Percentiles rank a stretch among this genome's conserved stretches.
phyloP scores from a whole-genome alignment of 257 asterid species.

The Oldenlandia corymbosa region DNA sequence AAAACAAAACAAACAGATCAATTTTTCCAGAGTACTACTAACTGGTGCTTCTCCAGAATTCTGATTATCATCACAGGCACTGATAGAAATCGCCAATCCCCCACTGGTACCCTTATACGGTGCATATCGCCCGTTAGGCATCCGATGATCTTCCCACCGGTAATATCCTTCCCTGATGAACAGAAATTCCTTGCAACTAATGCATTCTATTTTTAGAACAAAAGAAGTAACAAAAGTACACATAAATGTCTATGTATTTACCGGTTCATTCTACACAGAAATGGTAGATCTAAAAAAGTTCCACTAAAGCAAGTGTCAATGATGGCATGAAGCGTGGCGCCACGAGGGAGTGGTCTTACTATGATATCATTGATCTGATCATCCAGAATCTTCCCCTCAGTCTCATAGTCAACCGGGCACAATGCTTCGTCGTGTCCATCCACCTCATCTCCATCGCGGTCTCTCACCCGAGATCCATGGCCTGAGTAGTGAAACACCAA shows the following conservation, averaged over 20 bases:
- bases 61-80: constrained; percentile 88
- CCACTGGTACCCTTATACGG: constrained; percentile 61
- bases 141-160: constrained; percentile 65
- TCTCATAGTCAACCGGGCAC: constrained; percentile 66
- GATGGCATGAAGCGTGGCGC: constrained; percentile 72
- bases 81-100: constrained; percentile 64
- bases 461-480: constrained; percentile 61
- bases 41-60: constrained; percentile 78
- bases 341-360: constrained; percentile 72
- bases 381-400: constrained; percentile 71
- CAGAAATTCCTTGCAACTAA: not conserved
- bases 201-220: not conserved
- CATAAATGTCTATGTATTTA: constrained; percentile 4
- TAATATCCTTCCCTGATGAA: constrained; percentile 50
- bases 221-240: not conserved
- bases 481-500: constrained; percentile 85
- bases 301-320: constrained; percentile 86
- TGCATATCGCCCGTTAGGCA: constrained; percentile 20
- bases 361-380: constrained; percentile 70
- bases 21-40: constrained; percentile 8
- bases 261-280: constrained; percentile 63
- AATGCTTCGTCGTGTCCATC: constrained; percentile 77
- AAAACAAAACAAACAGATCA: too few relatives aligned
- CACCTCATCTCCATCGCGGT: constrained; percentile 62
- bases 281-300: constrained; percentile 64